Base-by-base conservation (phyloP, 371 early-diverging fungal genomes). In the Encephalitozoon romaleae region DNA sequence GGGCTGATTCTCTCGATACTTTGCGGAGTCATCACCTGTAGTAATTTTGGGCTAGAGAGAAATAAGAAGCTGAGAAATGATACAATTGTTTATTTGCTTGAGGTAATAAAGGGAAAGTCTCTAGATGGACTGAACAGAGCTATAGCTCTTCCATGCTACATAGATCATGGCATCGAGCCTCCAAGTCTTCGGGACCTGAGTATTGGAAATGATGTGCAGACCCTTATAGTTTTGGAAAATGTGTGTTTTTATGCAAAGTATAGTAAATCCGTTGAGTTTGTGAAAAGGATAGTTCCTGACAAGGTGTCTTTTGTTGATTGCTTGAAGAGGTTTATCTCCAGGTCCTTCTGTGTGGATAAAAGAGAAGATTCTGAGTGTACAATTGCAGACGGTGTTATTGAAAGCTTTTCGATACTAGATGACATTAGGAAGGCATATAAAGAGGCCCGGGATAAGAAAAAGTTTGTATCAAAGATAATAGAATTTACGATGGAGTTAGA, bases 61-160 rank as follows among this genome's bases (percentile, higher is more conserved):
- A 81, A 81, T 38, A 54, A 67, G 41, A 81, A 77, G 51, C 39
- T 74, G n/a, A 63, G 51, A 39, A 32, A 64, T 6, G 77, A 77
- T 11, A 25, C 25, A 12, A 5, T 74, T 26, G 15, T 1, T 28
- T 42, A 69, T 38, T 25, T 81, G 30, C 32, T 81, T 8, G 70
- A 68, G 23, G 23, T 18, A 23, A 26, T 80, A 41, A 21, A 34
- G 45, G 32, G 54, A n/a, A 28, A 28, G 18, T 59, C 63, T 9
- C 21, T 77, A 1, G 28, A 38, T 30, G 21, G 25, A 2, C 26
- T 32, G 32, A 70, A 70, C 54, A 72, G 59, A 45, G 67, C 39
- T 6, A n/a, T 41, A 25, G 53, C 67, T 0, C 47, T 81, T 26
- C 67, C 74, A 21, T 72, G 63, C 21, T 81, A 45, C 49, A 67